Evolutionary conservation across 305 asterid species (phyloP), one percentile per base, ranked within the genome.

Genomic region (Plantago coronopus): DNA sequence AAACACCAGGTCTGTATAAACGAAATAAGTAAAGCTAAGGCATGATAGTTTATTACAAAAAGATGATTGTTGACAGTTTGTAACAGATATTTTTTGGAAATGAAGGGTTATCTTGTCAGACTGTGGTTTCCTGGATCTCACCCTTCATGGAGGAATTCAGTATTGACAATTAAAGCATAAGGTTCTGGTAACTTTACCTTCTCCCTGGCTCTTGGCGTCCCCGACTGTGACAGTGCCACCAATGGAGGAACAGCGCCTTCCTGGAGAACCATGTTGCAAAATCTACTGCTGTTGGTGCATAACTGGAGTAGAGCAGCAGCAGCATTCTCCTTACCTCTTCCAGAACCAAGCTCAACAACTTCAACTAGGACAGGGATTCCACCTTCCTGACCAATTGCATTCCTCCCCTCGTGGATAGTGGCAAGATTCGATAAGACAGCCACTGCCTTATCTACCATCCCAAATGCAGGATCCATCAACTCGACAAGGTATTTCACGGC

Each of bases 301-400:
- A 89, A 69, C 72, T 87, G 97, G 57, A 87, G 77, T 48, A 89
- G 88, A 58, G 95, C 95, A 51, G 97, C 97, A 18, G 95, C 97
- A 48, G 97, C 97, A 74, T 89, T 89, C 72, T 89, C 97, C 71
- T 89, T 89, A 21, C 93, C 93, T 78, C 97, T 77, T 18, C 83
- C 90, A 16, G 97, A 87, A n/a, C 95, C 97, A 53, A 89, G 76
- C 79, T 89, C 97, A 44, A 89, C 95, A 72, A 89, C 95, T 84
- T 89, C 97, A 67, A 89, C 95, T 59, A 89, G 69, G 31, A 83
- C 80, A 2, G 88, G 95, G 57, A 89, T 85, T 37, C 95, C 97
- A 54, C 83, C 85, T 78, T 75, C 87, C 69, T 72, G 84, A 66
- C 95, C 95, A 48, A 89, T 87, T 11, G 83, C 81, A 0, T 85